A percentile compares a stretch with the other conserved stretches of the same genome.
These are phyloP conservation scores for Xeromyces bisporus DNA, from an alignment of 495 filamentous ascomycete genomes.

Conservation along the genomic window DNA sequence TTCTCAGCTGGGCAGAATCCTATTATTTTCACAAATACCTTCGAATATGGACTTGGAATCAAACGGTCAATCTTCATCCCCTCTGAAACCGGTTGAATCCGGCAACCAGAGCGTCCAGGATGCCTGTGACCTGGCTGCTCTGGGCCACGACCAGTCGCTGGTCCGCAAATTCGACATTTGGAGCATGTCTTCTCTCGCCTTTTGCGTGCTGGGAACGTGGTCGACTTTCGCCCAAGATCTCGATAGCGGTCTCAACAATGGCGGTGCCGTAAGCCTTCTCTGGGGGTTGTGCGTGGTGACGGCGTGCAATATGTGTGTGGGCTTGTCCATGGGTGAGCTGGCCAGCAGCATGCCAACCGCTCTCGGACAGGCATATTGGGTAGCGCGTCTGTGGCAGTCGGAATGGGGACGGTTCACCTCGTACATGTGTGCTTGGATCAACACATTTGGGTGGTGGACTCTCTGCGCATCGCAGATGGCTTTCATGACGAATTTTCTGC, in stretches of 20 bases:
- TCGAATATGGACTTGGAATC: conserved; percentile 17
- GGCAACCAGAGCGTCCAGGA: conserved; percentile 23
- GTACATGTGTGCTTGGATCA: conserved; percentile 33
- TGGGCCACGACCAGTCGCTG: conserved; percentile 33
- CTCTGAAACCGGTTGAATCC: conserved; percentile 15
- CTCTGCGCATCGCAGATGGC: conserved; percentile 27
- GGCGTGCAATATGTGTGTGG: conserved; percentile 28
- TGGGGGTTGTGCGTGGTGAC: conserved; percentile 30
- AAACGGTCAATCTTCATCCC: conserved; percentile 5
- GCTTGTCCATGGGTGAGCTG: conserved; percentile 28
- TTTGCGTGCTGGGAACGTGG: conserved; percentile 30
- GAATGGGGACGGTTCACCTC: conserved; percentile 20
- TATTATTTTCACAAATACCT: neutral
- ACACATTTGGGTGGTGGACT: conserved; percentile 34
- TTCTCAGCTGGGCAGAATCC: no score
- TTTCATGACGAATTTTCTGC: conserved; percentile 30
- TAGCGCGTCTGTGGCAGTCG: conserved; percentile 22
- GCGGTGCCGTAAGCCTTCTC: conserved; percentile 27
- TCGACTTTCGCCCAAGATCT: conserved; percentile 30
- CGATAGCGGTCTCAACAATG: conserved; percentile 25
- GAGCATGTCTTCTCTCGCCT: conserved; percentile 28
- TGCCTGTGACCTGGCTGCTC: conserved; percentile 30
- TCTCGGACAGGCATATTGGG: conserved; percentile 29
- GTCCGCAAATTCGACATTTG: conserved; percentile 31
- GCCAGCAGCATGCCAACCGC: conserved; percentile 31